phyloP scores from a whole-genome alignment of 2,329 filamentous ascomycete genomes.

The Cryphonectria radicalis region DNA sequence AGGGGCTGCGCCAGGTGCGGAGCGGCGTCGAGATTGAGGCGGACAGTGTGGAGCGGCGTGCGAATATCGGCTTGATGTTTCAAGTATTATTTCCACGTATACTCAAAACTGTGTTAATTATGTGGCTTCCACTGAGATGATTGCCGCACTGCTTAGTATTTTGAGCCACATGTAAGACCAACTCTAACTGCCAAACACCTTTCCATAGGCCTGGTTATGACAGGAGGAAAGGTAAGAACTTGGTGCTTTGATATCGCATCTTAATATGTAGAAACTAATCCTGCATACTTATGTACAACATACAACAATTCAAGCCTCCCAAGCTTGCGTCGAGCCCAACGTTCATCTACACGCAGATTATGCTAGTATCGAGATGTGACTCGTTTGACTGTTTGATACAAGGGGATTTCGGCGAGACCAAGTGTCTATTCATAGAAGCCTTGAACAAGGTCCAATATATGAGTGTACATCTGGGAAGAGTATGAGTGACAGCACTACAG shows the following conservation, averaged over 20 bases:
- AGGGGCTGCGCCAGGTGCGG: neutral
- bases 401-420: neutral
- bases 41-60: neutral
- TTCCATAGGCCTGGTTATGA: no score
- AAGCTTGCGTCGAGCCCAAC: neutral
- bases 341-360: neutral
- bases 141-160: no score
- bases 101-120: neutral
- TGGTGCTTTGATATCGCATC: no score
- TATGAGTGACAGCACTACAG: no score
- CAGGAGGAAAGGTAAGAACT: no score
- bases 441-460: no score
- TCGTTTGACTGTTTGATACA: neutral
- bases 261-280: no score
- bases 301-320: neutral
- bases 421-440: neutral
- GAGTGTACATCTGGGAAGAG: no score
- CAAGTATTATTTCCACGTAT: neutral
- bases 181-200: no score
- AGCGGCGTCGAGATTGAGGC: slow-evolving; percentile 3
- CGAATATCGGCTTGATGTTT: neutral
- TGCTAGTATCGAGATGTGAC: neutral
- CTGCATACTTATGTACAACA: no score
- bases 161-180: no score
- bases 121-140: no score